Conservation (phyloP, 305 asterid genomes). For the Fraxinus baroniana region DNA sequence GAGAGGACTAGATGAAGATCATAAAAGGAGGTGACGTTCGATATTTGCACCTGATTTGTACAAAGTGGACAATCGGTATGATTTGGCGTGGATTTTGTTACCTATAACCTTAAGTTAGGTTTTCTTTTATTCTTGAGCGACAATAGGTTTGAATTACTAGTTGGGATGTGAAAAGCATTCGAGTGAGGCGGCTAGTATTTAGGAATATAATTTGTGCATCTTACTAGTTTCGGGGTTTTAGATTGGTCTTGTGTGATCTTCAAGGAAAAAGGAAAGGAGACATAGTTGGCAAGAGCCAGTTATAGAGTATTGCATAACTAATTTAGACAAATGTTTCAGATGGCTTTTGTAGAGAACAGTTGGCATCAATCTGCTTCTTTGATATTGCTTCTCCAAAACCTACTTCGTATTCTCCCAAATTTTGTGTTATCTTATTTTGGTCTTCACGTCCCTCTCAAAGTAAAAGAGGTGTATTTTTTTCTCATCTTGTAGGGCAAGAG, state of each 20-base stretch:
- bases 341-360: slow-evolving; percentile 1
- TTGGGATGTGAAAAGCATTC: neutral
- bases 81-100: neutral
- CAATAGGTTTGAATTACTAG: neutral
- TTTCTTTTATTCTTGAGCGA: neutral
- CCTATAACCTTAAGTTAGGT: neutral
- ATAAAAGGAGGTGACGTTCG: slow-evolving; percentile 58
- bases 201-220: neutral
- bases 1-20: slow-evolving; percentile 86
- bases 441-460: slow-evolving; percentile 34
- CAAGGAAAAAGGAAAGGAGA: neutral
- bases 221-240: neutral
- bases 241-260: neutral
- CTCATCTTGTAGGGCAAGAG: slow-evolving; percentile 69
- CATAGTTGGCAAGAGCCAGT: neutral
- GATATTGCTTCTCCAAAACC: neutral
- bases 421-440: slow-evolving; percentile 18
- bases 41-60: no score
- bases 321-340: neutral
- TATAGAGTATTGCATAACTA: neutral
- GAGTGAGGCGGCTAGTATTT: neutral
- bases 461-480: slow-evolving; percentile 46
- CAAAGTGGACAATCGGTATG: neutral
- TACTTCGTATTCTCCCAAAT: slow-evolving; percentile 10
- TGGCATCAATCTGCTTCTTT: neutral